Conservation (phyloP, 345 rosid species). For the Mercurialis annua region DNA sequence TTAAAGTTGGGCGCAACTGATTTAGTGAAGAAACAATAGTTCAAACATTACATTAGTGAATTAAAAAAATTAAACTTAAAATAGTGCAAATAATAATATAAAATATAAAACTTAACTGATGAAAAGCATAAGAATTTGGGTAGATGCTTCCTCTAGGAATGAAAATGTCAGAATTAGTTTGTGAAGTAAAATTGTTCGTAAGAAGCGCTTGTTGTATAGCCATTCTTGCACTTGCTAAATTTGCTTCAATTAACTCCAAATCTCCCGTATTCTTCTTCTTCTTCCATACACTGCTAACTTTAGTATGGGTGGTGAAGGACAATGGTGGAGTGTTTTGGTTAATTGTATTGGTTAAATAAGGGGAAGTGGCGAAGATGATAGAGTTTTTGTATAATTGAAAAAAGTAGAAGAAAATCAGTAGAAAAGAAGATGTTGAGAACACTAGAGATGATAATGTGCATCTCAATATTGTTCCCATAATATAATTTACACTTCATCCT, state of each 20-base stretch:
- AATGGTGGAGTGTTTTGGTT: neutral
- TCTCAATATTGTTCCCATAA: too few species aligned
- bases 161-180: constrained; percentile 32
- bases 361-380: neutral
- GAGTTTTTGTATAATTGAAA: neutral
- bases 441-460: neutral
- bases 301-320: neutral
- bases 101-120: constrained; percentile 50
- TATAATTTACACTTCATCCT: too few species aligned
- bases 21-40: neutral
- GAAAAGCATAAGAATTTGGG: constrained; percentile 54
- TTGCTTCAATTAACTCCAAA: constrained; percentile 35
- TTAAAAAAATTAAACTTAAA: too few species aligned
- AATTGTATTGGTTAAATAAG: neutral
- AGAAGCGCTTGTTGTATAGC: constrained; percentile 43
- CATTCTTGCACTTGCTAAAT: constrained; percentile 42
- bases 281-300: neutral
- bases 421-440: neutral
- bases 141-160: constrained; percentile 50
- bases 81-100: too few species aligned
- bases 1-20: too few species aligned
- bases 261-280: constrained; percentile 22
- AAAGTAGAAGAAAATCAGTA: neutral
- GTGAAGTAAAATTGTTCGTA: constrained; percentile 32
- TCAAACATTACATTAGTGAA: too few species aligned